Evolutionary conservation across 495 filamentous ascomycete species (phyloP), one percentile per base, ranked within the genome.

Genomic region (Xylaria cubensis): DNA sequence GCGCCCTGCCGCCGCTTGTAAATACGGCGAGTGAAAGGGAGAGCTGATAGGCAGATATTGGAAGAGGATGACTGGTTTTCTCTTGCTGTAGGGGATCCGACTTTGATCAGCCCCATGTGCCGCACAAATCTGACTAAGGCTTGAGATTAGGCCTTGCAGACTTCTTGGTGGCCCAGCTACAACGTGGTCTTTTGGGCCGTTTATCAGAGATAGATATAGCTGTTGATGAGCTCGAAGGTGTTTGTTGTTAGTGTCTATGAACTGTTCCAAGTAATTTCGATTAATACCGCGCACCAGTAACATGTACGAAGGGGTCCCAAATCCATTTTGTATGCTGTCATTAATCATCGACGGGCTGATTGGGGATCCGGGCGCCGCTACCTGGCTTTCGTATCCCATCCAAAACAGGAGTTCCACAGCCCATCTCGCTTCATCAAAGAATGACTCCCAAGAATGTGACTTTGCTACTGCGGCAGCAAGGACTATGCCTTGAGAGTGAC

Each of bases 371-470:
- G 94, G 94, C 67, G 94, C 97, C 5, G 92, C 93, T 75, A 97
- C 93, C 74, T 97, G 94, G 78, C 93, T 95, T 72, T 94, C 91
- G 53, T 92, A 86, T 73, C 94, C 94, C 74, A 97, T 96, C 94
- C 94, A 97, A 82, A 97, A 97, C 7, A 97, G 90, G 73, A 93
- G 90, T 5, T 88, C 92, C 55, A 97, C 84, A 3, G 93, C 92
- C 79, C 90, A 87, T 58, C 85, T 90, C 17, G 92, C 85, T 26
- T 89, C 89, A 71, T 89, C 86, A 24, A 90, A 85, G 74, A 95
- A 96, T 3, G 89, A 90, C 67, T 93, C 90, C 94, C 94, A 97
- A 59, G 86, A 87, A 71, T 89, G 87, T 12, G 92, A 90, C 12
- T 92, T 89, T 12, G 94, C 89, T 72, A 95, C 93, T 41, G 91